These are phyloP conservation scores for Vitis rotundifolia DNA, from an alignment of 164 flowering plant genomes.

Conservation along the genomic window DNA sequence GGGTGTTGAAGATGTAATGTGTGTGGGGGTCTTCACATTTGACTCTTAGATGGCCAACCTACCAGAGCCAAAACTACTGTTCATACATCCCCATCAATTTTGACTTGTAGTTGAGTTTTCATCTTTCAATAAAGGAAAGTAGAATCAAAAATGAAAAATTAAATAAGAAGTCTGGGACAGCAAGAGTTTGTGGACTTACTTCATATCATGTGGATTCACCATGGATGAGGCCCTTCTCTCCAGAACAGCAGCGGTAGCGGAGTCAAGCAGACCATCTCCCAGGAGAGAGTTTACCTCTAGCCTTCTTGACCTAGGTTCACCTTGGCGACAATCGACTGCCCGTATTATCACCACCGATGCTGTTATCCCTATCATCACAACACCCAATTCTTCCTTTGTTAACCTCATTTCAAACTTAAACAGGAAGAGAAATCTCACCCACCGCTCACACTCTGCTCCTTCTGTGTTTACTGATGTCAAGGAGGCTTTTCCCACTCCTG, in stretches of 20 bases:
- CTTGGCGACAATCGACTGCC: conserved; percentile 22
- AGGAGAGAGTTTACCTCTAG: conserved; percentile 1
- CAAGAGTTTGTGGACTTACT: too few relatives aligned
- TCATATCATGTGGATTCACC: conserved; percentile 10
- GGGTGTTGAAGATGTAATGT: too few relatives aligned
- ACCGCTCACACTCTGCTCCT: conserved; percentile 53
- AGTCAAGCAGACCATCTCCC: background rate
- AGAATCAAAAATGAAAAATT: too few relatives aligned
- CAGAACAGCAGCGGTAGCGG: conserved; percentile 7
- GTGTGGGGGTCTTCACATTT: background rate
- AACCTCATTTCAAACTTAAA: conserved; percentile 41
- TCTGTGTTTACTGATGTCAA: conserved; percentile 33
- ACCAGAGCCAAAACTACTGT: background rate
- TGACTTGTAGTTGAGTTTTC: background rate
- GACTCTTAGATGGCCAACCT: conserved; percentile 7
- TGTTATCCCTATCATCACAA: background rate
- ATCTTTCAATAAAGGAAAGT: too few relatives aligned
- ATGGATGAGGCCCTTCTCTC: conserved; percentile 33
- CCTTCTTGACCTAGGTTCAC: conserved; percentile 14
- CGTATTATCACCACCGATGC: conserved; percentile 7
- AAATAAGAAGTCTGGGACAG: too few relatives aligned
- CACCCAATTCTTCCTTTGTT: conserved; percentile 34
- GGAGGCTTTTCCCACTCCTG: background rate
- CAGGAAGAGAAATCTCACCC: conserved; percentile 23
- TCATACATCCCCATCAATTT: background rate